phyloP scores from a whole-genome alignment of 805 yeast genomes.

The Cyberlindnera mississippiensis region DNA sequence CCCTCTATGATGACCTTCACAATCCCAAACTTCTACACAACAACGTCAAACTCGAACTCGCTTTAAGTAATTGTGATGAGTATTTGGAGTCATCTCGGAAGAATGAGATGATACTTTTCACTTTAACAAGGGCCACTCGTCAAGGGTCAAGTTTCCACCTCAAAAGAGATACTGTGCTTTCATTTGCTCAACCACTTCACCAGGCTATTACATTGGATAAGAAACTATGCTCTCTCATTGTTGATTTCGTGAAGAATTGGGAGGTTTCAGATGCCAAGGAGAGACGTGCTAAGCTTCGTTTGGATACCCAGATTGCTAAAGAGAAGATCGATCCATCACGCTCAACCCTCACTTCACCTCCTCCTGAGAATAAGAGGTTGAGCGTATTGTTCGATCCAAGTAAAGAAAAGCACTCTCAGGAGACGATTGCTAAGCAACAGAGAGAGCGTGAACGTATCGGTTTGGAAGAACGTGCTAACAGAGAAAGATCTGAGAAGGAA shows the following conservation, averaged over 20 bases:
- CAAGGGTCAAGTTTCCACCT: conserved; percentile 34
- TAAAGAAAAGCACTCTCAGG: conserved; percentile 18
- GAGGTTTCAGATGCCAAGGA: conserved; percentile 11
- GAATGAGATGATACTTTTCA: conserved; percentile 42
- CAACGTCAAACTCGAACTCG: conserved; percentile 26
- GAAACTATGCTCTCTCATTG: conserved; percentile 6
- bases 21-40: conserved; percentile 35
- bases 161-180: conserved; percentile 31
- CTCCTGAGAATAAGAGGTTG: conserved; percentile 8
- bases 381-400: conserved; percentile 19
- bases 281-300: conserved; percentile 5
- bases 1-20: conserved; percentile 36
- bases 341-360: background rate
- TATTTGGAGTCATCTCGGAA: conserved; percentile 36
- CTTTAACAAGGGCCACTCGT: conserved; percentile 38
- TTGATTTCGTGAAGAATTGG: conserved; percentile 22
- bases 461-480: conserved; percentile 14
- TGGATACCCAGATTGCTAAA: conserved; percentile 3
- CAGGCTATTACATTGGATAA: conserved; percentile 10
- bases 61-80: conserved; percentile 33
- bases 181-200: conserved; percentile 22
- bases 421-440: conserved; percentile 18
- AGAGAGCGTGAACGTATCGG: conserved; percentile 17
- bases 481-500: conserved; percentile 14
- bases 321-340: background rate